Conservation (phyloP, 1,284 basidiomycete species). For the Cryptococcus sp. region DNA sequence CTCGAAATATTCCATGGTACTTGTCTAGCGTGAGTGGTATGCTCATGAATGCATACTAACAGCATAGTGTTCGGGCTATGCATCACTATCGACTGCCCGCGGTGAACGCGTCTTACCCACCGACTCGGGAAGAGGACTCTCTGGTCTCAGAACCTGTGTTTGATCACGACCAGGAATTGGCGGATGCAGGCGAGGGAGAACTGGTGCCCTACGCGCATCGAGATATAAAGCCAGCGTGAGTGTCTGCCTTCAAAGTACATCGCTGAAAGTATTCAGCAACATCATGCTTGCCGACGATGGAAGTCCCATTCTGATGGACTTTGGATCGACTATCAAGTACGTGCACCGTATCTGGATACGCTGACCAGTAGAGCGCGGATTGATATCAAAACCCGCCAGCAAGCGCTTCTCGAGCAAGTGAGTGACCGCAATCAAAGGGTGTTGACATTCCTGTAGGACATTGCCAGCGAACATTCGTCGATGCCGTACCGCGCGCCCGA, state of each 20-base stretch:
- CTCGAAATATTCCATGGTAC: constrained; percentile 88
- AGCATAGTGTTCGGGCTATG: constrained; percentile 73
- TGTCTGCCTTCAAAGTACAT: constrained; percentile 11
- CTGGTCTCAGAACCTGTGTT: constrained; percentile 56
- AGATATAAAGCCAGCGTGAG: constrained; percentile 93
- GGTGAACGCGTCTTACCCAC: constrained; percentile 43
- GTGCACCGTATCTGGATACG: constrained; percentile 5
- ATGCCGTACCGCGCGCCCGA: constrained; percentile 97
- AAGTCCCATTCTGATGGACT: constrained; percentile 94
- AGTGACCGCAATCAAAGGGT: constrained; percentile 1
- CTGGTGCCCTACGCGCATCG: constrained; percentile 91
- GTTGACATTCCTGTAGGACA: constrained; percentile 61
- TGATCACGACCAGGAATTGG: constrained; percentile 71
- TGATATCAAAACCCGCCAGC: constrained; percentile 66
- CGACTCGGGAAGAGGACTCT: constrained; percentile 35
- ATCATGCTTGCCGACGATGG: constrained; percentile 95
- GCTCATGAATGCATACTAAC: constrained; percentile 1
- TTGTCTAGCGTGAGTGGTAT: constrained; percentile 66
- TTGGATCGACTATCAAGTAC: constrained; percentile 69
- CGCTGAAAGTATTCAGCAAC: constrained; percentile 62
- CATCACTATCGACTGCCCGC: constrained; percentile 66
- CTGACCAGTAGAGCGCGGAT: constrained; percentile 44
- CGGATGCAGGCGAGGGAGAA: constrained; percentile 48
- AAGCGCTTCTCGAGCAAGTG: constrained; percentile 83
- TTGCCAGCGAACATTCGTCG: constrained; percentile 90